Conservation (phyloP, 202 grass and related monocot genomes). For the Carex sylvatica region DNA sequence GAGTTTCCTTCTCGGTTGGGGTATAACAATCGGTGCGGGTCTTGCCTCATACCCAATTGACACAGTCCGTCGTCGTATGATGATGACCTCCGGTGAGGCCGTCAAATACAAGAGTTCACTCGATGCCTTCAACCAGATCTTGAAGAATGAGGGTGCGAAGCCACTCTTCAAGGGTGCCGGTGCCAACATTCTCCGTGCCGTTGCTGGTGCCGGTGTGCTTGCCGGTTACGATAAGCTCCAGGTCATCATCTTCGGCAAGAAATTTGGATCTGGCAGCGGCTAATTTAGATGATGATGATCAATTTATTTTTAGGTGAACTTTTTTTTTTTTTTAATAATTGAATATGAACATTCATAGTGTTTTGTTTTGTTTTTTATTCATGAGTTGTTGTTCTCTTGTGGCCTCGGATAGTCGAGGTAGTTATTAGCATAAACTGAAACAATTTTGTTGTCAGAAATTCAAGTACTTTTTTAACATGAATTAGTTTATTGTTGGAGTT, state of each 20-base stretch:
- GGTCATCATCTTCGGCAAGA: constrained; percentile 54
- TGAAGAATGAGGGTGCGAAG: constrained; percentile 51
- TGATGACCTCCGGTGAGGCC: constrained; percentile 67
- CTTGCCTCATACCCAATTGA: constrained; percentile 58
- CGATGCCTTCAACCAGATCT: constrained; percentile 53
- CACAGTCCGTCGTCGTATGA: constrained; percentile 57
- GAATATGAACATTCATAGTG: constrained; percentile 14
- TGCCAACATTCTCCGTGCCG: constrained; percentile 47
- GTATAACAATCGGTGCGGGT: constrained; percentile 54
- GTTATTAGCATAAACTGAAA: background rate
- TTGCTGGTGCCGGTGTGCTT: constrained; percentile 60
- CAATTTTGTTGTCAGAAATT: constrained; percentile 13
- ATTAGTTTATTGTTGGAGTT: background rate
- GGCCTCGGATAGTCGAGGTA: constrained; percentile 18
- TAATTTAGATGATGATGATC: constrained; percentile 34
- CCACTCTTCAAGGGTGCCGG: constrained; percentile 65
- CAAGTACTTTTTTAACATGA: constrained; percentile 16
- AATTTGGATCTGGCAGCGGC: constrained; percentile 43
- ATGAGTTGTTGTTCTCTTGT: constrained; percentile 2
- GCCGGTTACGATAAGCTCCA: constrained; percentile 56
- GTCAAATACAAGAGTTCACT: constrained; percentile 54
- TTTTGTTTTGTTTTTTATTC: background rate
- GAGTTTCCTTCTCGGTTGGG: constrained; percentile 53
- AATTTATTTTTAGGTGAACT: no score
- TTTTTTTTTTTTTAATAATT: no score